Evolutionary conservation across 2,329 filamentous ascomycete genomes (phyloP), one percentile per base, ranked within the genome.

Genomic region (Sarocladiaceae sp.): DNA sequence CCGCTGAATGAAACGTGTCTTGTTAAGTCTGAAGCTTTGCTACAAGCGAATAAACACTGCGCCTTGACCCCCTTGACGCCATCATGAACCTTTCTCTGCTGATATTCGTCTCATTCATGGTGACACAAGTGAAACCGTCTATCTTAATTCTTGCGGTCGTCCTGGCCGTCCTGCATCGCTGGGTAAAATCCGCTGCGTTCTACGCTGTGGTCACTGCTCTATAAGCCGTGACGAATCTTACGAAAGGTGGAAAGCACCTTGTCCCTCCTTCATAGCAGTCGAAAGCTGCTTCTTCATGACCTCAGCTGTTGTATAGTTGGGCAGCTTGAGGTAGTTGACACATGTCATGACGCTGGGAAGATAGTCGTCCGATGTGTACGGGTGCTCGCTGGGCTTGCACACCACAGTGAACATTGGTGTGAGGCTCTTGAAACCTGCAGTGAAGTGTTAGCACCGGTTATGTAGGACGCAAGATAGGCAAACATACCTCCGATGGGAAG

Each of bases 311-410:
- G 85, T 93, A 71, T 99, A 99, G 70, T 99, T 90, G 18, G 94
- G 94, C 64, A 99, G 80, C 72, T 99, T 99, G 62, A 99, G 83
- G 67, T 99, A 99, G 70, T 99, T 99, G 71, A 96, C 94, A 68
- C 95, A 99, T 11, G 95, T 99, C 95, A 99, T 99, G 67, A 99
- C 95, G 66, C 92, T 97, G 12, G 95, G 94, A n/a, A 99, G 80
- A 64, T 97, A 99, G 72, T 99, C 94, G 64, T 99, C 94, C 4
- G 93, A 93, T 3, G 86, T 87, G 68, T 92, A 94, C 2, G 94
- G 94, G 15, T 90, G 84, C 65, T 99, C 94, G 68, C 90, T 96
- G n/a, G 93, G 93, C 70, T 97, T 97, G 79, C 94, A 97, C 39
- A 99, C 94, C 56, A 99, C 94, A 3, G 94, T 99, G 67, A 99